A percentile compares a stretch with the other conserved stretches of the same genome.
phyloP scores from a whole-genome alignment of 1,284 basidiomycete genomes.

The Singerocomus rubriflavus region DNA sequence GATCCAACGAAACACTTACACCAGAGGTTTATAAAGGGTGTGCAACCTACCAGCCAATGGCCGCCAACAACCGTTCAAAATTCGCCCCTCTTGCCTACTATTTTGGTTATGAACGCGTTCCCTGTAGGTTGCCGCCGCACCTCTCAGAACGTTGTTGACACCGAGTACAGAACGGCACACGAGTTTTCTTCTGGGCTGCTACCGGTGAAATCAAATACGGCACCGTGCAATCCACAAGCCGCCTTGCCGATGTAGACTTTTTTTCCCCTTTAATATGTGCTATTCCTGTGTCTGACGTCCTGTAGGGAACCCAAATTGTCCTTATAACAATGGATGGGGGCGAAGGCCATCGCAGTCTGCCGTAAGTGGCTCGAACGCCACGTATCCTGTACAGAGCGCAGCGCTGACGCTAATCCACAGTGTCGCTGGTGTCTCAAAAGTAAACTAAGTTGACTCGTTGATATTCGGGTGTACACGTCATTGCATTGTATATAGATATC shows the following conservation, averaged over 20 bases:
- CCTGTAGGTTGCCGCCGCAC: slow-evolving; percentile 40
- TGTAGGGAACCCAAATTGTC: slow-evolving; percentile 58
- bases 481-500: slow-evolving; percentile 29
- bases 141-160: slow-evolving; percentile 14
- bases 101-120: slow-evolving; percentile 66
- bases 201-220: slow-evolving; percentile 56
- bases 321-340: slow-evolving; percentile 46
- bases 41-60: slow-evolving; percentile 18
- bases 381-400: not conserved
- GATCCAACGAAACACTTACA: slow-evolving; percentile 16
- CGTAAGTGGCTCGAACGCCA: slow-evolving; percentile 43
- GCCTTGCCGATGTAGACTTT: slow-evolving; percentile 50
- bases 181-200: slow-evolving; percentile 62
- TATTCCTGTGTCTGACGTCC: slow-evolving; percentile 10
- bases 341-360: slow-evolving; percentile 45
- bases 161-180: slow-evolving; percentile 52
- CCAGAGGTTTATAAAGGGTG: slow-evolving; percentile 28
- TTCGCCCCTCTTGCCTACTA: slow-evolving; percentile 35
- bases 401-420: slow-evolving; percentile 34
- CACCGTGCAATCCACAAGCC: slow-evolving; percentile 46
- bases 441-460: slow-evolving; percentile 33
- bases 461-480: slow-evolving; percentile 15
- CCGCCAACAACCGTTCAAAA: slow-evolving; percentile 16
- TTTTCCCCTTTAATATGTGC: slow-evolving; percentile 2
- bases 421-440: slow-evolving; percentile 49